These are phyloP conservation scores for Acrocalymma vagum DNA, from an alignment of 2,329 filamentous ascomycete species.

Conservation along the genomic window DNA sequence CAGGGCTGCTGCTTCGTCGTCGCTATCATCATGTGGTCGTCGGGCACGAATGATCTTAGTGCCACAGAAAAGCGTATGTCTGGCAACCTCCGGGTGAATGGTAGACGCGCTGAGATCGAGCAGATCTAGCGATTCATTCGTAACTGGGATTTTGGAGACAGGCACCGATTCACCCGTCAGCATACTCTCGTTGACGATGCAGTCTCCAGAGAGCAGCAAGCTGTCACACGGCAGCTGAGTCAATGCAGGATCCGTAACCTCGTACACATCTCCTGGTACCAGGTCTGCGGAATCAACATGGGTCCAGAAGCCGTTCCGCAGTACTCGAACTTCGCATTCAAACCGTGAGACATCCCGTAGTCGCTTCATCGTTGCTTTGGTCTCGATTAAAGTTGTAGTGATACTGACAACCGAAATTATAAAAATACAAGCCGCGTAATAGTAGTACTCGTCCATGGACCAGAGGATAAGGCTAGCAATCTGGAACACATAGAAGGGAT, in stretches of 20 bases:
- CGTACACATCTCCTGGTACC: constrained; percentile 95
- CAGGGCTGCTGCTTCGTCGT: constrained; percentile 88
- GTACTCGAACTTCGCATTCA: constrained; percentile 92
- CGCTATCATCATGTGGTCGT: constrained; percentile 83
- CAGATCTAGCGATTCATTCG: constrained; percentile 76
- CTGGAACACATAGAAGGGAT: constrained; percentile 98
- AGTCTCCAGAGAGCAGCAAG: constrained; percentile 89
- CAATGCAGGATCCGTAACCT: constrained; percentile 91
- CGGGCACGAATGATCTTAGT: constrained; percentile 94
- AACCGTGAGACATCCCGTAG: constrained; percentile 92
- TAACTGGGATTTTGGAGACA: constrained; percentile 89
- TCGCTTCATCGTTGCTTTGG: constrained; percentile 88
- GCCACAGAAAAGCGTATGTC: constrained; percentile 91
- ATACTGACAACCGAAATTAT: constrained; percentile 94
- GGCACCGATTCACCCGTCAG: constrained; percentile 96
- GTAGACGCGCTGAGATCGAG: constrained; percentile 84
- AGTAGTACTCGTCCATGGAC: constrained; percentile 97
- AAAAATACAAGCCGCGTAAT: constrained; percentile 95
- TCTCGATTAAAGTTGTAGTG: constrained; percentile 87
- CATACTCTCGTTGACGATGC: constrained; percentile 99
- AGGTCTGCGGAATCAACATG: constrained; percentile 86
- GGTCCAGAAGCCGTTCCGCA: constrained; percentile 95
- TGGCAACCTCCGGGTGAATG: constrained; percentile 82
- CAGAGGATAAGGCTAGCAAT: constrained; percentile 92
- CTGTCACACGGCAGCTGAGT: constrained; percentile 92